Conservation (phyloP, 129 eudicot genomes). For the Escallonia rubra region DNA sequence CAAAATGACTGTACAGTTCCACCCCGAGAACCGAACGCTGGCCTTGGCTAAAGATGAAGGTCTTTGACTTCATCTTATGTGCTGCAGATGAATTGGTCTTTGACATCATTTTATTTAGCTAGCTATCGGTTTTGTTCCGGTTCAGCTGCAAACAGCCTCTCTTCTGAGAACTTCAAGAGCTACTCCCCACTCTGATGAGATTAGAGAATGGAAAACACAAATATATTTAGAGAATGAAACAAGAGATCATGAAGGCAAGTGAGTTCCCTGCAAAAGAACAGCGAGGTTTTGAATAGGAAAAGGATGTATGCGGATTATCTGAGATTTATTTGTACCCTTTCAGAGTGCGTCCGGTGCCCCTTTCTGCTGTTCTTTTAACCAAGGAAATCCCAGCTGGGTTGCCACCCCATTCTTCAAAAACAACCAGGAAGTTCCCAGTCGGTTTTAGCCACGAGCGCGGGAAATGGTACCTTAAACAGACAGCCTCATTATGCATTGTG, state of each 20-base stretch:
- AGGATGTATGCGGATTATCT: too few species aligned
- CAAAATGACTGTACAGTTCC: slow-evolving; percentile 7
- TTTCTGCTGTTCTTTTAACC: slow-evolving; percentile 41
- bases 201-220: too few species aligned
- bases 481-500: background rate
- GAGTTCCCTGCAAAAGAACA: too few species aligned
- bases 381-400: slow-evolving; percentile 58
- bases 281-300: too few species aligned
- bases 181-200: slow-evolving; percentile 1
- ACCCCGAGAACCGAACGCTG: background rate
- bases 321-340: too few species aligned
- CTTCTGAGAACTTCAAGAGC: background rate
- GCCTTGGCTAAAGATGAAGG: too few species aligned
- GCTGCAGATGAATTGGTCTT: background rate
- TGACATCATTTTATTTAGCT: background rate
- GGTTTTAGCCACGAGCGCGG: slow-evolving; percentile 82
- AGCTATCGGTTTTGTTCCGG: background rate
- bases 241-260: too few species aligned
- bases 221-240: too few species aligned
- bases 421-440: slow-evolving; percentile 56
- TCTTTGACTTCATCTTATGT: too few species aligned
- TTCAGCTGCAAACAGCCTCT: slow-evolving; percentile 7
- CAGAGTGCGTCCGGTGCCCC: background rate
- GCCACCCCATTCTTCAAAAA: slow-evolving; percentile 90
- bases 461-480: slow-evolving; percentile 70